phyloP scores from a whole-genome alignment of 192 early-diverging fungal genomes.

The Gamsiella multidivaricata region DNA sequence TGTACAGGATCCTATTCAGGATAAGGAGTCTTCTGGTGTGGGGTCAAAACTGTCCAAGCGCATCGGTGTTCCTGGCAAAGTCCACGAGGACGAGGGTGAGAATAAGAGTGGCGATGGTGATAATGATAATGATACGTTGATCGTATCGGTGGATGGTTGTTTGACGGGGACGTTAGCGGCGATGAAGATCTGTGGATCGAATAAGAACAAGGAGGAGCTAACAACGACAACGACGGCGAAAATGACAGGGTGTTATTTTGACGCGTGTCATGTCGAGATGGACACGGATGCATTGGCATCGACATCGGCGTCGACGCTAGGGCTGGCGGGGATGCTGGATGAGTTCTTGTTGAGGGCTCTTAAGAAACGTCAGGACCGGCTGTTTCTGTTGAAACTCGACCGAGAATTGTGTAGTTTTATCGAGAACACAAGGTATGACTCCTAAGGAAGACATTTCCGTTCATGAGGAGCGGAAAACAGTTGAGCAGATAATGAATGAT shows the following conservation, averaged over 20 bases:
- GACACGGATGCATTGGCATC: background rate
- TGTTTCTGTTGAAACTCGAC: constrained; percentile 77
- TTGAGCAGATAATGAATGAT: background rate
- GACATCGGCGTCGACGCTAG: background rate
- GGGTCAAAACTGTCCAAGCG: no score
- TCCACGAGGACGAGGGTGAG: no score
- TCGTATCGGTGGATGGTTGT: no score
- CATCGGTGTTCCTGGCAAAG: no score
- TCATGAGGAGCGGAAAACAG: background rate
- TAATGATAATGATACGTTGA: no score
- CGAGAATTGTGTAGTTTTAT: constrained; percentile 71
- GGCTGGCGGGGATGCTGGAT: constrained; percentile 50
- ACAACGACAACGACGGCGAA: background rate
- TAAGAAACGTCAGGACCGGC: constrained; percentile 69
- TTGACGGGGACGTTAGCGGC: no score
- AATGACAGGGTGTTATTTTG: background rate
- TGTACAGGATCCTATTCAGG: no score
- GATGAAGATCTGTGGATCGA: background rate
- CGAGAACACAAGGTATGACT: constrained; percentile 59
- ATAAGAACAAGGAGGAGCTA: background rate
- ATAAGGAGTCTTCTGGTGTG: no score
- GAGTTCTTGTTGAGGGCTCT: constrained; percentile 67
- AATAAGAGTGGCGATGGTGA: no score
- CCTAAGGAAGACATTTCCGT: background rate
- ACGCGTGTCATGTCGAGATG: no score